Evolutionary conservation across 2,329 filamentous ascomycete genomes (phyloP).

Genomic region (Didymella glomerata): DNA sequence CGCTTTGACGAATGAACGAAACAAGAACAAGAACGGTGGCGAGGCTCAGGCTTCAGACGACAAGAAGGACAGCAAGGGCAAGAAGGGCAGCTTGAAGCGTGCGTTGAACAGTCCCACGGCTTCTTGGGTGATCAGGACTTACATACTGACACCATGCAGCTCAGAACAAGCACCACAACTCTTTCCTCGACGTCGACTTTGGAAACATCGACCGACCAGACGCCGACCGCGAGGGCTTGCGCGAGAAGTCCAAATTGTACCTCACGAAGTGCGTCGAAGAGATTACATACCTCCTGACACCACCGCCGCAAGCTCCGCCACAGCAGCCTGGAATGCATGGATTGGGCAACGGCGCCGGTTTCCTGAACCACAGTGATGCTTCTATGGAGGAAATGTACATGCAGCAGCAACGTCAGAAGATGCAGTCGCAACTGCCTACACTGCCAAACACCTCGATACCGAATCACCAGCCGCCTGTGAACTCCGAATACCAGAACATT

Average conservation of each 20-base stretch:
- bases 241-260: slow-evolving; percentile 70
- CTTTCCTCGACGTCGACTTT: slow-evolving; percentile 60
- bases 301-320: slow-evolving; percentile 67
- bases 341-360: slow-evolving; percentile 50
- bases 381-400: slow-evolving; percentile 68
- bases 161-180: slow-evolving; percentile 58
- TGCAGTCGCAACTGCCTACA: slow-evolving; percentile 54
- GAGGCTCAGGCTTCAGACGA: slow-evolving; percentile 60
- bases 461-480: slow-evolving; percentile 66
- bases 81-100: slow-evolving; percentile 41
- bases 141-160: slow-evolving; percentile 50
- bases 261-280: slow-evolving; percentile 73
- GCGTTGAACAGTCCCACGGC: slow-evolving; percentile 28
- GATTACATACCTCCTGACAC: slow-evolving; percentile 72
- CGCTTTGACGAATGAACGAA: slow-evolving; percentile 83
- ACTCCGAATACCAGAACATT: slow-evolving; percentile 54
- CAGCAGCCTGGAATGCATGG: slow-evolving; percentile 56
- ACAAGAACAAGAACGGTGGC: slow-evolving; percentile 67
- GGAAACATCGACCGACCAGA: slow-evolving; percentile 56
- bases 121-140: slow-evolving; percentile 2
- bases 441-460: slow-evolving; percentile 56
- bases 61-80: slow-evolving; percentile 45
- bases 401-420: slow-evolving; percentile 65
- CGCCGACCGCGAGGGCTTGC: slow-evolving; percentile 64
- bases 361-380: slow-evolving; percentile 60